Percentiles rank a stretch among this genome's conserved stretches.
Evolutionary conservation across 1,284 basidiomycete species (phyloP).

Genomic region (Ganoderma resinaceum): DNA sequence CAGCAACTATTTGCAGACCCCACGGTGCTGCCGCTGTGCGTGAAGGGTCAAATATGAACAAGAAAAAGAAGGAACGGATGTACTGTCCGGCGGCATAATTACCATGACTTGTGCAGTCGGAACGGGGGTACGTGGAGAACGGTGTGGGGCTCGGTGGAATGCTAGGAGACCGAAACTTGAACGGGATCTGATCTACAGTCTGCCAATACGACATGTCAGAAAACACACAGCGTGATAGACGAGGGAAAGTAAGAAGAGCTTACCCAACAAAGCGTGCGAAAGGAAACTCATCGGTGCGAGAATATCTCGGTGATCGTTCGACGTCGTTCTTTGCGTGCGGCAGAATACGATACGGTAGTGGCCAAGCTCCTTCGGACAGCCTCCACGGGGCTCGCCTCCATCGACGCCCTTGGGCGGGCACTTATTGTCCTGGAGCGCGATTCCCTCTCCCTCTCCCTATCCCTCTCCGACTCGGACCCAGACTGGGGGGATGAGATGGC

Average conservation of each 20-base stretch:
- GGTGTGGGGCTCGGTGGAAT: background rate
- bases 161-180: constrained; percentile 1
- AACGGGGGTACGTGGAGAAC: constrained; percentile 5
- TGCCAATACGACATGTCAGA: constrained; percentile 8
- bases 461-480: constrained; percentile 62
- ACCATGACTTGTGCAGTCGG: constrained; percentile 16
- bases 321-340: constrained; percentile 50
- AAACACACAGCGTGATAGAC: background rate
- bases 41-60: constrained; percentile 25
- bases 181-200: constrained; percentile 25
- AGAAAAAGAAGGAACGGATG: constrained; percentile 14
- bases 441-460: constrained; percentile 45
- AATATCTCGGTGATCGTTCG: constrained; percentile 60
- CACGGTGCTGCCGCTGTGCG: constrained; percentile 20
- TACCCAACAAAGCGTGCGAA: constrained; percentile 21
- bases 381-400: constrained; percentile 46
- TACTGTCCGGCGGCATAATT: constrained; percentile 25
- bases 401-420: constrained; percentile 50
- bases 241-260: background rate
- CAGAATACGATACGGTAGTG: constrained; percentile 45
- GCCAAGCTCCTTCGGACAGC: constrained; percentile 39
- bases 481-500: constrained; percentile 46
- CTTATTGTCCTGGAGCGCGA: constrained; percentile 51
- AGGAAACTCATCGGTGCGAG: constrained; percentile 35
- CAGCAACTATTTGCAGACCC: background rate